Conservation (phyloP, 495 filamentous ascomycete genomes). For the Aspergillus homomorphus region DNA sequence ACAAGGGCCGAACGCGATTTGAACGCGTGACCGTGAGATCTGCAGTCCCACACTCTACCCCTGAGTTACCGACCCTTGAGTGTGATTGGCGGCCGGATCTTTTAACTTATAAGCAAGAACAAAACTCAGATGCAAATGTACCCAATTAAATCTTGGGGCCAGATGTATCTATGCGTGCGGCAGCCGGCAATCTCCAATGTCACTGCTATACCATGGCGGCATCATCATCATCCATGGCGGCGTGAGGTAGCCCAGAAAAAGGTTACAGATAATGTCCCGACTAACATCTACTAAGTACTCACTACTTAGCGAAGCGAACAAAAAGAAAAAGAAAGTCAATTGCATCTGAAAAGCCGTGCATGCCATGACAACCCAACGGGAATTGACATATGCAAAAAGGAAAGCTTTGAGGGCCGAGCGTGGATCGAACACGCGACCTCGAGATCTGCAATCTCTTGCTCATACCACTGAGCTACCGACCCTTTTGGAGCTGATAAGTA, state of each 20-base stretch:
- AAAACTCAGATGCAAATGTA: too few relatives aligned
- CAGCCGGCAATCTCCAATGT: too few relatives aligned
- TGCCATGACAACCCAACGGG: neutral
- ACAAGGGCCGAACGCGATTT: constrained; percentile 7
- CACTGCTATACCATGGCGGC: too few relatives aligned
- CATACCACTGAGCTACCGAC: constrained; percentile 8
- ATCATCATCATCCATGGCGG: too few relatives aligned
- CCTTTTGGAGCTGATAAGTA: neutral
- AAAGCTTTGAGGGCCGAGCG: constrained; percentile 3
- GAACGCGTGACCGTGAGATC: constrained; percentile 8
- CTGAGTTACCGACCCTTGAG: constrained; percentile 5
- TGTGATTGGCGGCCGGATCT: neutral
- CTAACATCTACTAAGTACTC: too few relatives aligned
- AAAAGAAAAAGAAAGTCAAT: too few relatives aligned
- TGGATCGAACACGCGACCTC: constrained; percentile 7
- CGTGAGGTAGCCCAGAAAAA: too few relatives aligned
- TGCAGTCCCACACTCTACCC: constrained; percentile 9
- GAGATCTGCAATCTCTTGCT: constrained; percentile 7
- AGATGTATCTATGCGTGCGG: neutral
- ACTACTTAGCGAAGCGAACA: too few relatives aligned
- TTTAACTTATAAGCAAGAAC: neutral
- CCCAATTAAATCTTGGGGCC: neutral
- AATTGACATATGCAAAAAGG: neutral
- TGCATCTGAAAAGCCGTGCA: too few relatives aligned
- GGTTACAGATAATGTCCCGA: too few relatives aligned